These are phyloP conservation scores for Penicillium maclennaniae DNA, from an alignment of 495 filamentous ascomycete species.

Conservation along the genomic window DNA sequence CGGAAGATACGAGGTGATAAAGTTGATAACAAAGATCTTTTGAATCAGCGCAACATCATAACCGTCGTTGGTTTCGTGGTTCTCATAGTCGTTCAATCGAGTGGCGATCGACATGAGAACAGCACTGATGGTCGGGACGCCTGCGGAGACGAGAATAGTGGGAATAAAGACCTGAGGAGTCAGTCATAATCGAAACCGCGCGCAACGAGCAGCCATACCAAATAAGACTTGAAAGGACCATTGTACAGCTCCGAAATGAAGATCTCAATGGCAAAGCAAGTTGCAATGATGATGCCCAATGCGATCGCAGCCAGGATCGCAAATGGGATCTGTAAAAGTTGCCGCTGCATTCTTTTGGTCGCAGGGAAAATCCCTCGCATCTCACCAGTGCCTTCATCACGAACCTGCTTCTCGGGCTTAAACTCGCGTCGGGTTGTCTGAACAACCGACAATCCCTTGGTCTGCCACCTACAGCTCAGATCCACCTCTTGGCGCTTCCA, in stretches of 20 bases:
- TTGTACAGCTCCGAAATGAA: slow-evolving; percentile 93
- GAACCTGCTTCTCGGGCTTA: slow-evolving; percentile 65
- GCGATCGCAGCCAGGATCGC: slow-evolving; percentile 64
- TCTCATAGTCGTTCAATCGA: slow-evolving; percentile 79
- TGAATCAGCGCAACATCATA: slow-evolving; percentile 79
- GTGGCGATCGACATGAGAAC: slow-evolving; percentile 75
- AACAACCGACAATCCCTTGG: slow-evolving; percentile 79
- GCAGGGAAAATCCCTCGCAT: slow-evolving; percentile 72
- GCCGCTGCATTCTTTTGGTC: slow-evolving; percentile 69
- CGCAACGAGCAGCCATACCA: slow-evolving; percentile 53
- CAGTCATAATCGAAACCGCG: slow-evolving; percentile 19
- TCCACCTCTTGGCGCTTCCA: slow-evolving; percentile 96
- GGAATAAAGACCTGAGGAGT: slow-evolving; percentile 74
- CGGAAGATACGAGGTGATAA: slow-evolving; percentile 92
- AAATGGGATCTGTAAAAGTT: slow-evolving; percentile 87
- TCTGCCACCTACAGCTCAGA: slow-evolving; percentile 86
- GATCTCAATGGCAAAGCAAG: slow-evolving; percentile 91
- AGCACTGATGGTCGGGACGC: slow-evolving; percentile 73
- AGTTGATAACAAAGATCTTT: slow-evolving; percentile 95
- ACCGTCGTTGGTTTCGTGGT: slow-evolving; percentile 79
- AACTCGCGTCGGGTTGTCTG: slow-evolving; percentile 75
- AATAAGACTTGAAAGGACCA: slow-evolving; percentile 78
- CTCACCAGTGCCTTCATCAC: slow-evolving; percentile 85
- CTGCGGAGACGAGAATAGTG: slow-evolving; percentile 75
- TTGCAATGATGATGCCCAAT: slow-evolving; percentile 76